These are phyloP conservation scores for Magnusiomyces magnusii DNA, from an alignment of 1,139 yeast species.

Conservation along the genomic window DNA sequence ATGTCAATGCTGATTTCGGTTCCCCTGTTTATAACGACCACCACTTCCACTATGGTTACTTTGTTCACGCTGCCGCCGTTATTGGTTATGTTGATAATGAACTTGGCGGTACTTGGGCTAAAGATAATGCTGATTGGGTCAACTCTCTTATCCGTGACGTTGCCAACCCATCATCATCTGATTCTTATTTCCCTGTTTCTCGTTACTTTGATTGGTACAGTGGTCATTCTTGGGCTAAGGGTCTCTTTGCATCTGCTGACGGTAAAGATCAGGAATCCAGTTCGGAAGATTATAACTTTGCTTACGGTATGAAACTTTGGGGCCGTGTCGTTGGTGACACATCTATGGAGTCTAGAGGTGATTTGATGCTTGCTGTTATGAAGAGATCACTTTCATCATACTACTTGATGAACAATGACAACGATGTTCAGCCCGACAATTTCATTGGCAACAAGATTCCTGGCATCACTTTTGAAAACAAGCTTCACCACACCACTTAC, in stretches of 20 bases:
- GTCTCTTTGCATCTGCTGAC: constrained; percentile 60
- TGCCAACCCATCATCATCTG: constrained; percentile 60
- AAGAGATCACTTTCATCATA: constrained; percentile 55
- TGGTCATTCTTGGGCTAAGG: constrained; percentile 86
- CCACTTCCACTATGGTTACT: constrained; percentile 70
- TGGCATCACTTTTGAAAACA: constrained; percentile 77
- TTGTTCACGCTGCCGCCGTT: constrained; percentile 65
- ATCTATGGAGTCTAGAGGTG: constrained; percentile 72
- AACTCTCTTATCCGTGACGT: constrained; percentile 63
- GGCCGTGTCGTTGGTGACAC: constrained; percentile 62
- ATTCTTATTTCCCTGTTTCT: constrained; percentile 63
- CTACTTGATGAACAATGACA: constrained; percentile 50
- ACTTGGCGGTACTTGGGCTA: constrained; percentile 57
- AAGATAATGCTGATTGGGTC: constrained; percentile 53
- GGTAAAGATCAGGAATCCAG: constrained; percentile 78
- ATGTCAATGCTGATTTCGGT: constrained; percentile 51
- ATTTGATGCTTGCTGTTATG: constrained; percentile 62
- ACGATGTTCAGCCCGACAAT: constrained; percentile 50
- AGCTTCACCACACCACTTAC: constrained; percentile 85
- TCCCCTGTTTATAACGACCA: constrained; percentile 62
- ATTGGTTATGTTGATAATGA: constrained; percentile 53
- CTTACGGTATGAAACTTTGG: constrained; percentile 79
- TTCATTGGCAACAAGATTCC: constrained; percentile 59
- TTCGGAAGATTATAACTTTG: constrained; percentile 73
- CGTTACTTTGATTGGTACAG: constrained; percentile 73